phyloP scores from a whole-genome alignment of 2,329 filamentous ascomycete species.

The Sporothrix sp. region DNA sequence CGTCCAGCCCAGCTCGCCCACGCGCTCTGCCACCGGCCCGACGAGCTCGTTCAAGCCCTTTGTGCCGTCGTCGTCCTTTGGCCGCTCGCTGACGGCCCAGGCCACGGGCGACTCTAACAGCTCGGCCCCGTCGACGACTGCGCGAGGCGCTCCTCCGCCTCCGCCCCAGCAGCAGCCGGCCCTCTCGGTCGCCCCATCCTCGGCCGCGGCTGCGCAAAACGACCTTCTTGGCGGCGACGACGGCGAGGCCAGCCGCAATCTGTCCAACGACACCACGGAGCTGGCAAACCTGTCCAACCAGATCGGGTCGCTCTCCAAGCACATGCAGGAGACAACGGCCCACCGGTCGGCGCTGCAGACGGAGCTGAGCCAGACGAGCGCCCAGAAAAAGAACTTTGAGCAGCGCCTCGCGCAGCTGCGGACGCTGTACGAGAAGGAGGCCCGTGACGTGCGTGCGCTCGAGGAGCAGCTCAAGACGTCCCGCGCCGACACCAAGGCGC shows the following conservation, averaged over 20 bases:
- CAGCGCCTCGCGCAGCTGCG: slow-evolving; percentile 77
- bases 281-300: slow-evolving; percentile 94
- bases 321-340: slow-evolving; percentile 86
- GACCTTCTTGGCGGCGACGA: slow-evolving; percentile 85
- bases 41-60: slow-evolving; percentile 71
- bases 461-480: slow-evolving; percentile 73
- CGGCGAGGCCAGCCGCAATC: slow-evolving; percentile 79
- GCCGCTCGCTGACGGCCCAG: slow-evolving; percentile 68
- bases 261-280: slow-evolving; percentile 83
- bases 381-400: slow-evolving; percentile 91
- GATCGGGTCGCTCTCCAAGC: slow-evolving; percentile 78
- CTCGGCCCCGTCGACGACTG: slow-evolving; percentile 34
- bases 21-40: slow-evolving; percentile 37
- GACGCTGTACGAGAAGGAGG: slow-evolving; percentile 85
- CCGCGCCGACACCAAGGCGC: slow-evolving; percentile 69
- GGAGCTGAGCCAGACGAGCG: slow-evolving; percentile 68
- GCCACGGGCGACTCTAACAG: slow-evolving; percentile 55
- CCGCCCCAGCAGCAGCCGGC: not conserved
- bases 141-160: slow-evolving; percentile 20
- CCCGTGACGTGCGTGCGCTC: slow-evolving; percentile 70
- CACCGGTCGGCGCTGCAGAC: slow-evolving; percentile 72
- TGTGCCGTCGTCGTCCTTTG: slow-evolving; percentile 84
- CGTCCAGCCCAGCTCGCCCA: slow-evolving; percentile 43
- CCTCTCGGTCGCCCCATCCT: not conserved
- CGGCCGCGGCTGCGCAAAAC: slow-evolving; percentile 35